A percentile compares a stretch with the other conserved stretches of the same genome.
These are phyloP conservation scores for Cordyceps tenuipes DNA, from an alignment of 2,329 filamentous ascomycete species.

Conservation along the genomic window DNA sequence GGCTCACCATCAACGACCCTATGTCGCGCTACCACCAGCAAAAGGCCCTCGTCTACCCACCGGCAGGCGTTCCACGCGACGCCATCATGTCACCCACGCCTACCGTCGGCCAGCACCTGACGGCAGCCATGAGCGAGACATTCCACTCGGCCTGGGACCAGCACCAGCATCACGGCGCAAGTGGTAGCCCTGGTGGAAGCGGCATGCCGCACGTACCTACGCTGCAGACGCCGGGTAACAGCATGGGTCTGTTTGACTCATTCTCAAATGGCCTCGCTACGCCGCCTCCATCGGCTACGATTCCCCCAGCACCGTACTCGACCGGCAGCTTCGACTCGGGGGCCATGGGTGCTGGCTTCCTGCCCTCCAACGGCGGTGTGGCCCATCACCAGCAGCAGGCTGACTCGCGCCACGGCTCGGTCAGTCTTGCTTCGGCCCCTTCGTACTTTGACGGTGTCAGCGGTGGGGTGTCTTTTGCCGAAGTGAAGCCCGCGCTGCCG, in stretches of 20 bases:
- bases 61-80: constrained; percentile 28
- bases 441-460: constrained; percentile 25
- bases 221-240: constrained; percentile 25
- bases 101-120: constrained; percentile 41
- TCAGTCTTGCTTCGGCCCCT: constrained; percentile 19
- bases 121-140: constrained; percentile 49
- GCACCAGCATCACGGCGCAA: neutral
- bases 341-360: constrained; percentile 22
- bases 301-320: constrained; percentile 37
- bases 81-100: constrained; percentile 47
- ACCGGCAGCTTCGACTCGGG: constrained; percentile 35
- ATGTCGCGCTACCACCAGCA: constrained; percentile 51
- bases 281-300: constrained; percentile 45
- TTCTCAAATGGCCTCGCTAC: constrained; percentile 47
- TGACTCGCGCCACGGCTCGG: constrained; percentile 12
- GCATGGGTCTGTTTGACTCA: constrained; percentile 38
- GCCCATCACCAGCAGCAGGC: constrained; percentile 7
- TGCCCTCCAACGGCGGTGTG: constrained; percentile 21
- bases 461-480: constrained; percentile 22
- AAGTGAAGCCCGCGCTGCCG: constrained; percentile 27
- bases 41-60: constrained; percentile 32
- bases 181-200: neutral
- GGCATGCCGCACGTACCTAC: constrained; percentile 26
- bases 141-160: constrained; percentile 42
- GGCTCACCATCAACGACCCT: constrained; percentile 52